Evolutionary conservation across 2,329 filamentous ascomycete genomes (phyloP), one percentile per base, ranked within the genome.

Genomic region (Paramyrothecium roridum): DNA sequence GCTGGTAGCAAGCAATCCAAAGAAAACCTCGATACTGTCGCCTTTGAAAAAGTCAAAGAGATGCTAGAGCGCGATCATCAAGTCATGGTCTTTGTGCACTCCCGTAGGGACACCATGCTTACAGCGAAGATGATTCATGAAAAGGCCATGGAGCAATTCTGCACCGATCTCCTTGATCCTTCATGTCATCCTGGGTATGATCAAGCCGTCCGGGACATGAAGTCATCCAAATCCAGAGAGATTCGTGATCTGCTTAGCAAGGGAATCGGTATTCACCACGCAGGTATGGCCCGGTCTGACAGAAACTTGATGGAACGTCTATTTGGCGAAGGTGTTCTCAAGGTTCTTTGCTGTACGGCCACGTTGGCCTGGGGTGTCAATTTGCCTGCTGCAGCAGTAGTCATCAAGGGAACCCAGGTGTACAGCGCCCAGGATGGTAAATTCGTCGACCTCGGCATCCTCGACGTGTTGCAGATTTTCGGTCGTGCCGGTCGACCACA

Each of bases 291-390:
- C 55, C 86, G 96, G 60, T 89, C 93, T 3, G 96, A 99, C 71
- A 84, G 95, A 59, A 99, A 99, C 63, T 76, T 97, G n/a, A 91
- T 97, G 79, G 96, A 99, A 71, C 86, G 91, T 19, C 81, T 98
- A 17, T 99, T 99, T 63, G 85, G 81, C 3, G 89, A 96, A 62
- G 96, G 95, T 23, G 88, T 98, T n/a, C 83, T 98, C 63, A 96
- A 95, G 71, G 93, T 99, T 1, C 87, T 99, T 21, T 98, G 93
- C 79, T 99, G 96, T 85, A 99, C 95, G 2, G 95, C 95, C 12
- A 99, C 95, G 1, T 81, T 99, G 23, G 95, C 95, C 1, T 99
- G 95, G 95, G 95, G 95, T 86, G 93, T 99, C 68, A 99, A 99
- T 72, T 84, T 99, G 72, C 95, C 95, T 1, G 95, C 95, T 34